Evolutionary conservation across 2,329 filamentous ascomycete genomes (phyloP).

Genomic region (Aspergillus sp.): DNA sequence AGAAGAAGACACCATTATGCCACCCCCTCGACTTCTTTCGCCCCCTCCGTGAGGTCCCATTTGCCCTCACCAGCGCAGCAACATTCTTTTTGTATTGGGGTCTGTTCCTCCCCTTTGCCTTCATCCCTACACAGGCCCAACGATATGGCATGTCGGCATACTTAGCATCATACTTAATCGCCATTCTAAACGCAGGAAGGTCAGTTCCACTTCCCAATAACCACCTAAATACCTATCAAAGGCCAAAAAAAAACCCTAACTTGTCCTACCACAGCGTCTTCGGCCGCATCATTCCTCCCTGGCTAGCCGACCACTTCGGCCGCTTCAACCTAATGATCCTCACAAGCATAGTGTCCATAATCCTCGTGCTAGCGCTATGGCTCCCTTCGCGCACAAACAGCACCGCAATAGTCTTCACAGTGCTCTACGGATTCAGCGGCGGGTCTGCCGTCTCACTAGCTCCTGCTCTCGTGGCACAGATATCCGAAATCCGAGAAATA

Average conservation of each 20-base stretch:
- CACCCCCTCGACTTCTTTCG: conserved; percentile 11
- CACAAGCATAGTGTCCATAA: conserved; percentile 4
- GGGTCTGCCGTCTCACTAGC: conserved; percentile 65
- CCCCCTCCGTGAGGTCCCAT: conserved; percentile 11
- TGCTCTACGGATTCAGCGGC: conserved; percentile 69
- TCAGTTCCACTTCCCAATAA: not conserved
- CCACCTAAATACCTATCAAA: not conserved
- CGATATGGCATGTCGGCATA: conserved; percentile 17
- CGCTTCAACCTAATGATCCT: conserved; percentile 22
- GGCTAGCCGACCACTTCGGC: conserved; percentile 53
- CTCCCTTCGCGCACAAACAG: conserved; percentile 54
- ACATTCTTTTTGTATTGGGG: conserved; percentile 45
- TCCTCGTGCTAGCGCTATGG: conserved; percentile 52
- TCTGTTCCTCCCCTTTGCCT: conserved; percentile 16
- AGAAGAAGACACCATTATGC: conserved; percentile 6
- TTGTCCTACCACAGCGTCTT: conserved; percentile 43
- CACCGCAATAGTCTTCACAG: conserved; percentile 63
- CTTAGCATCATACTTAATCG: conserved; percentile 54
- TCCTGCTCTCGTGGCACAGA: conserved; percentile 65
- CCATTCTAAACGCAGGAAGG: conserved; percentile 53
- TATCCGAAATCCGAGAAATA: conserved; percentile 68
- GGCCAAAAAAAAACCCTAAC: not conserved
- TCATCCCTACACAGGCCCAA: conserved; percentile 15
- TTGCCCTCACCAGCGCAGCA: conserved; percentile 18
- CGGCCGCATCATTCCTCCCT: conserved; percentile 57